These are phyloP conservation scores for Aspergillus sclerotioniger DNA, from an alignment of 495 filamentous ascomycete species.

Conservation along the genomic window DNA sequence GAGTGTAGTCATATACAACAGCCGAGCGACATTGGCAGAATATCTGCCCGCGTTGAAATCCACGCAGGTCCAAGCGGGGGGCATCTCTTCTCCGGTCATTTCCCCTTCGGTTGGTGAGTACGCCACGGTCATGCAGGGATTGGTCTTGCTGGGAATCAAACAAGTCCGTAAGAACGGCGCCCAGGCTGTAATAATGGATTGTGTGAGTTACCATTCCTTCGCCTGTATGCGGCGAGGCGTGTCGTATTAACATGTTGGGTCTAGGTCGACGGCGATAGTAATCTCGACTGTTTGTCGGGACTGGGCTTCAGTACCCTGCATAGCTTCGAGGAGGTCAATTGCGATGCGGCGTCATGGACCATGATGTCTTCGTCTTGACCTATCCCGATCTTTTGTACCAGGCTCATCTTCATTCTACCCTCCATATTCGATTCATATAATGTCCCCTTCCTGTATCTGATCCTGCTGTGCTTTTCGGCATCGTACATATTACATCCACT, in stretches of 20 bases:
- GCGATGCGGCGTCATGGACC: conserved; percentile 67
- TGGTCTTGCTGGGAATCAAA: conserved; percentile 76
- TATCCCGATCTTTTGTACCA: conserved; percentile 11
- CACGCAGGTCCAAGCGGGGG: conserved; percentile 55
- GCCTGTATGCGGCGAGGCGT: not conserved
- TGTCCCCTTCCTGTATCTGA: conserved; percentile 5
- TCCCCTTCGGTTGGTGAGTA: conserved; percentile 66
- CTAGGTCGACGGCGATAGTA: conserved; percentile 69
- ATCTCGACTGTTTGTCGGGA: conserved; percentile 64
- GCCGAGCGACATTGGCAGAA: conserved; percentile 61
- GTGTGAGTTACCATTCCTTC: conserved; percentile 52
- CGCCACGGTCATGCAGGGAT: conserved; percentile 71
- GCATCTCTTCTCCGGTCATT: conserved; percentile 79
- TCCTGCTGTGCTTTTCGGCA: not conserved
- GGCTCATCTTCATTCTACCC: conserved; percentile 2
- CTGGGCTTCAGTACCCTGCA: conserved; percentile 78
- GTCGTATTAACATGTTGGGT: conserved; percentile 21
- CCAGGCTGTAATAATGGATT: conserved; percentile 68
- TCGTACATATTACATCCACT: conserved; percentile 1
- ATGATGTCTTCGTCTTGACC: conserved; percentile 46
- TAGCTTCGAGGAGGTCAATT: conserved; percentile 77
- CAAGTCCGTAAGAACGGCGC: conserved; percentile 77
- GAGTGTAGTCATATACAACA: conserved; percentile 79
- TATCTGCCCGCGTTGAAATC: conserved; percentile 64
- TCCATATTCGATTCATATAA: conserved; percentile 3